These are phyloP conservation scores for Theobroma grandiflorum DNA, from an alignment of 441 rosid species.

Conservation along the genomic window DNA sequence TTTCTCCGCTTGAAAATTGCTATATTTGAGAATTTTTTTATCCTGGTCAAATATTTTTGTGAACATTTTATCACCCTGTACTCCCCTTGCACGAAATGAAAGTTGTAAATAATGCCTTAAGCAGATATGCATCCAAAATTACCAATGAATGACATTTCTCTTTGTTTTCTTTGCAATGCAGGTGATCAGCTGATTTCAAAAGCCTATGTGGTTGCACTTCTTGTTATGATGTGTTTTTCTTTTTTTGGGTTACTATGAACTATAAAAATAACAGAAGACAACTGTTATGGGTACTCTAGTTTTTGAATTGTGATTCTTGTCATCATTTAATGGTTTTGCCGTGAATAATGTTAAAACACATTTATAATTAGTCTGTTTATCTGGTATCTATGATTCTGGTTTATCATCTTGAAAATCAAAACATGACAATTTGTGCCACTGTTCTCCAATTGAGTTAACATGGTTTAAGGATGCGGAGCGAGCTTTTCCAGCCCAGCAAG, in stretches of 20 bases:
- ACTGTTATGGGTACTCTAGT: conserved; percentile 25
- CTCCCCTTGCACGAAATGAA: neutral
- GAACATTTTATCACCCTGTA: neutral
- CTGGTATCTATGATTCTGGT: neutral
- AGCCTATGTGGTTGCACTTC: neutral
- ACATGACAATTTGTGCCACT: neutral
- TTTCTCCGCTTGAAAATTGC: neutral
- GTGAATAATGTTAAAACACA: conserved; percentile 24
- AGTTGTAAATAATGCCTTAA: neutral
- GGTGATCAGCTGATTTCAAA: conserved; percentile 18
- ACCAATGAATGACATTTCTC: neutral
- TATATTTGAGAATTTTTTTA: neutral
- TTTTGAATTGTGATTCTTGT: conserved; percentile 3
- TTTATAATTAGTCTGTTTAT: neutral
- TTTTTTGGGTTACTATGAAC: conserved; percentile 16
- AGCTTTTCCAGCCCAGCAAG: neutral
- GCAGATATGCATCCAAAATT: neutral
- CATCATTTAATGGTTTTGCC: conserved; percentile 12
- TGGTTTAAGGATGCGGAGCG: neutral
- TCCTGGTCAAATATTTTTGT: neutral
- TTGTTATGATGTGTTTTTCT: conserved; percentile 3
- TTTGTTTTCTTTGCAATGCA: neutral
- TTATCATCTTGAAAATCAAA: neutral
- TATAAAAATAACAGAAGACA: conserved; percentile 35
- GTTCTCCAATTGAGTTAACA: neutral